Evolutionary conservation across 352 stramenopile genomes (phyloP).

Genomic region (Pythium aristosporum): DNA sequence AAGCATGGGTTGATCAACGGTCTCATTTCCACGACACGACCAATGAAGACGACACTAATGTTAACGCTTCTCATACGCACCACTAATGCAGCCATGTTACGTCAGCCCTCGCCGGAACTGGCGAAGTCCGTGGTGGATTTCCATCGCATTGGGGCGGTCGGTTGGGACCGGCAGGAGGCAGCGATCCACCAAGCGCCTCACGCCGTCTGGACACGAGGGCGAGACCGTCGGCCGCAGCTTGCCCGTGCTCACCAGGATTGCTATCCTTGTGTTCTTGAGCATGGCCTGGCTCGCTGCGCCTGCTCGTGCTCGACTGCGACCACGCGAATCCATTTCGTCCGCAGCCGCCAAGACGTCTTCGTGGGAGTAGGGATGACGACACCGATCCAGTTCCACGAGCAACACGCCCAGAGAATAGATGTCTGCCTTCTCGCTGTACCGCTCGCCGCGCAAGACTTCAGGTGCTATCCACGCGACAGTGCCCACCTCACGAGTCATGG

Average conservation of each 20-base stretch:
- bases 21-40: too few relatives aligned
- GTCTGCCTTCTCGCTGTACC: constrained; percentile 33
- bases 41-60: too few relatives aligned
- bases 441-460: constrained; percentile 29
- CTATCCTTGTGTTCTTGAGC: constrained; percentile 23
- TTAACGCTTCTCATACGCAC: too few relatives aligned
- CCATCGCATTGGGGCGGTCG: neutral
- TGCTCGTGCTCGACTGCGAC: neutral
- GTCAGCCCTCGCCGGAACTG: neutral
- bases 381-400: constrained; percentile 31
- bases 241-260: constrained; percentile 25
- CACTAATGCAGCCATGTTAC: neutral
- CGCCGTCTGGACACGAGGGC: constrained; percentile 7
- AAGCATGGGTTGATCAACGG: too few relatives aligned
- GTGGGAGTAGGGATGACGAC: constrained; percentile 15
- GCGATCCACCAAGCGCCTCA: constrained; percentile 11
- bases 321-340: neutral
- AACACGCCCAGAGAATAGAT: constrained; percentile 34
- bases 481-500: constrained; percentile 32
- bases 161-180: constrained; percentile 22
- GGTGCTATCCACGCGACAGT: constrained; percentile 30
- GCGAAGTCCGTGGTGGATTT: neutral
- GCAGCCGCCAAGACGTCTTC: neutral
- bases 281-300: neutral
- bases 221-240: constrained; percentile 20